A percentile compares a stretch with the other conserved stretches of the same genome.
These are phyloP conservation scores for Coelastrella sp. DNA, from an alignment of 139 green algal species.

Conservation along the genomic window DNA sequence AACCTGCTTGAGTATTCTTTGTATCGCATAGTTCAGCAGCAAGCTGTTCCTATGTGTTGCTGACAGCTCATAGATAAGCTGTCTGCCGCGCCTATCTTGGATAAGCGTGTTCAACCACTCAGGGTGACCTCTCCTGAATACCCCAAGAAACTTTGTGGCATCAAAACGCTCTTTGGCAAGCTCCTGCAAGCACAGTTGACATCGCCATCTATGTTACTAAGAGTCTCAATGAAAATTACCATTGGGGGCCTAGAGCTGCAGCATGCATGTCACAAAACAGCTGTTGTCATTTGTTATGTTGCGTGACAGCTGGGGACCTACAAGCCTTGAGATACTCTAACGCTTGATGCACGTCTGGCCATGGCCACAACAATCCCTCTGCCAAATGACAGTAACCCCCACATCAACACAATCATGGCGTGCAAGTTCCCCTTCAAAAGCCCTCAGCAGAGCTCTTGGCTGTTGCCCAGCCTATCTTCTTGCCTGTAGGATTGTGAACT, in stretches of 20 bases:
- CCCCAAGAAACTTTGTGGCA: conserved; percentile 64
- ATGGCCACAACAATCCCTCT: too few relatives aligned
- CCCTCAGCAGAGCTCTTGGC: not conserved
- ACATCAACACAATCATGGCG: too few relatives aligned
- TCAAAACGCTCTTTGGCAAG: conserved; percentile 78
- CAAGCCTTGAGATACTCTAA: too few relatives aligned
- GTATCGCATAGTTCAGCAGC: conserved; percentile 47
- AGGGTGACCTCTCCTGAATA: conserved; percentile 68
- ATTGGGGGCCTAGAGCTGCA: too few relatives aligned
- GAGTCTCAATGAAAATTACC: too few relatives aligned
- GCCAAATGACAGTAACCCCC: too few relatives aligned
- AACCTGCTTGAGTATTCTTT: conserved; percentile 45
- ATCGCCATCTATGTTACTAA: too few relatives aligned
- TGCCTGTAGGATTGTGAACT: conserved; percentile 18
- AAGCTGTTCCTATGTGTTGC: conserved; percentile 59
- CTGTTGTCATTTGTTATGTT: too few relatives aligned
- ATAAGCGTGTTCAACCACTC: conserved; percentile 77
- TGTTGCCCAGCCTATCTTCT: not conserved
- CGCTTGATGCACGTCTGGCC: too few relatives aligned
- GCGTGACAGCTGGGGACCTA: too few relatives aligned
- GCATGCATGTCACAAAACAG: too few relatives aligned
- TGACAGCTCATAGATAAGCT: conserved; percentile 85
- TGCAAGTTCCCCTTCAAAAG: not conserved
- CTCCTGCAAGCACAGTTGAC: too few relatives aligned
- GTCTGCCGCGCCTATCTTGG: conserved; percentile 54